phyloP scores from a whole-genome alignment of 1,139 yeast genomes.

The Dujonia santamariae region DNA sequence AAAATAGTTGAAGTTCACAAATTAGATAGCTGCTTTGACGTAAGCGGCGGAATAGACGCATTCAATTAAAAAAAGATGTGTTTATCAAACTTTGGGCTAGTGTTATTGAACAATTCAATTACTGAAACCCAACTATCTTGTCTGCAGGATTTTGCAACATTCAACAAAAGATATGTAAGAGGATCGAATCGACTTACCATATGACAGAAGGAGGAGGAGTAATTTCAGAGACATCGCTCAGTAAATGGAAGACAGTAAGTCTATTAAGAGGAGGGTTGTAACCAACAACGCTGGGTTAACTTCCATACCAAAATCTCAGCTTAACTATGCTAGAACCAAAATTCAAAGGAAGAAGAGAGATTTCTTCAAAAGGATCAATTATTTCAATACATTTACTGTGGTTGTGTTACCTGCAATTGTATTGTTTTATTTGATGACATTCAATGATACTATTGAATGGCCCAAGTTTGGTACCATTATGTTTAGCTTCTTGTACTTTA shows the following conservation, averaged over 20 bases:
- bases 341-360: conserved; percentile 32
- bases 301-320: conserved; percentile 1
- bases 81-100: no score
- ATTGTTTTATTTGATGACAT: conserved; percentile 21
- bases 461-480: conserved; percentile 24
- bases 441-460: neutral
- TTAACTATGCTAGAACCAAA: conserved; percentile 13
- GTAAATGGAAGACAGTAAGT: neutral
- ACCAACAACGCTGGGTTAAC: neutral
- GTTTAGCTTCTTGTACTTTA: conserved; percentile 33
- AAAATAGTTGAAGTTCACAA: no score
- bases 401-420: conserved; percentile 30
- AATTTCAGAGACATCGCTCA: no score
- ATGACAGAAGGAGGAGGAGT: no score
- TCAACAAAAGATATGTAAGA: no score
- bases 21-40: no score
- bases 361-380: conserved; percentile 32
- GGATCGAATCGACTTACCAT: no score
- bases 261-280: conserved; percentile 7
- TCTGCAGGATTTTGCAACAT: conserved; percentile 1
- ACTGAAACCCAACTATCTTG: no score
- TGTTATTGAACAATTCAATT: no score
- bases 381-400: conserved; percentile 28
- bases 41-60: no score
- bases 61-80: no score